Evolutionary conservation across 2,329 filamentous ascomycete genomes (phyloP).

Genomic region (Fusarium sp.): DNA sequence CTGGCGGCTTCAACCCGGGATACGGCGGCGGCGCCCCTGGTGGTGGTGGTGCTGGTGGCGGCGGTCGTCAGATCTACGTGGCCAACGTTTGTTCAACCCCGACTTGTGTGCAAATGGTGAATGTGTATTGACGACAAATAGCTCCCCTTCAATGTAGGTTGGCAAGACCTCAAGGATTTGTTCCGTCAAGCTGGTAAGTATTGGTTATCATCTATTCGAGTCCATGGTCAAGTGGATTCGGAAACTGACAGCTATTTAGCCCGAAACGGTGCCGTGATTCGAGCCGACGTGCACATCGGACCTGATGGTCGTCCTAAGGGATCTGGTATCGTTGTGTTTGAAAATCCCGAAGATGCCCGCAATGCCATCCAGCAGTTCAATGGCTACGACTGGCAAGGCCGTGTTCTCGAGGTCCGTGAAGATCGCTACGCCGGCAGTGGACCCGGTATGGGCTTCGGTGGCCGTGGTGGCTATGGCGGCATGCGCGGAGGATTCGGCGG

Average conservation of each 20-base stretch:
- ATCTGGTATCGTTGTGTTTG: slow-evolving; percentile 96
- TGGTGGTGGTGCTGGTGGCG: slow-evolving; percentile 58
- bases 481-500: slow-evolving; percentile 70
- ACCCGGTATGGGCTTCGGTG: slow-evolving; percentile 62
- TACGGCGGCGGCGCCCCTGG: slow-evolving; percentile 63
- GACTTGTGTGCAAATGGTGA: slow-evolving; percentile 16
- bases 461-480: slow-evolving; percentile 69
- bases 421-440: slow-evolving; percentile 86
- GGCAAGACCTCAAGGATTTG: slow-evolving; percentile 98
- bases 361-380: slow-evolving; percentile 98
- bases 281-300: slow-evolving; percentile 93
- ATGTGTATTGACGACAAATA: slow-evolving; percentile 55
- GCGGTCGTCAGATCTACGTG: slow-evolving; percentile 92
- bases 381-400: slow-evolving; percentile 98
- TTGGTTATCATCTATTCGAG: neutral
- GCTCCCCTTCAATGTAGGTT: slow-evolving; percentile 97
- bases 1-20: slow-evolving; percentile 68
- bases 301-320: slow-evolving; percentile 95
- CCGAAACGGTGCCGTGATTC: slow-evolving; percentile 82
- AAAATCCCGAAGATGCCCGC: slow-evolving; percentile 91
- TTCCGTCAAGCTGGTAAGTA: slow-evolving; percentile 96
- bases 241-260: slow-evolving; percentile 46
- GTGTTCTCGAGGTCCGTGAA: slow-evolving; percentile 91
- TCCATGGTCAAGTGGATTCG: slow-evolving; percentile 2
- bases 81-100: slow-evolving; percentile 84